These are phyloP conservation scores for Cutaneotrichosporon mucoides DNA, from an alignment of 1,284 basidiomycete species.

Conservation along the genomic window DNA sequence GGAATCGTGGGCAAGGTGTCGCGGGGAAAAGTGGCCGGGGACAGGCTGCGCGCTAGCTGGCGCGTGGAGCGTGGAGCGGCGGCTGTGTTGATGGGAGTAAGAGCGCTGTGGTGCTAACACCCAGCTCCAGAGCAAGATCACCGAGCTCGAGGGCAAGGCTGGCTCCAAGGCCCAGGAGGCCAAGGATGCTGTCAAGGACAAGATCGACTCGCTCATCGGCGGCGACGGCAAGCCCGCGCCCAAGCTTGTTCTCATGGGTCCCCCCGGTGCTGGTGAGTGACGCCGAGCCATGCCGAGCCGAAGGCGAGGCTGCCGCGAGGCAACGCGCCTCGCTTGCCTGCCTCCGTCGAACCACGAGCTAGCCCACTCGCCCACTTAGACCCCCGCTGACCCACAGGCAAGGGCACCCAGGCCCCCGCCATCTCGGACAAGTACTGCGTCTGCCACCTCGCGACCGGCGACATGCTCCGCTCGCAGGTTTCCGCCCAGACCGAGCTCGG, in stretches of 20 bases:
- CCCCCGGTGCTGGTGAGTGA: constrained; percentile 84
- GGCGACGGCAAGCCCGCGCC: constrained; percentile 53
- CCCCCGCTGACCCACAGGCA: constrained; percentile 58
- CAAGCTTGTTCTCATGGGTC: constrained; percentile 91
- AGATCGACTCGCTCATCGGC: constrained; percentile 50
- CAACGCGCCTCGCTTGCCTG: too few relatives aligned
- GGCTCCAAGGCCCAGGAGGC: constrained; percentile 22
- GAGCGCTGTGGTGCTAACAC: background rate
- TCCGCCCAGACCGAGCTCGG: constrained; percentile 81
- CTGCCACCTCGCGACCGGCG: constrained; percentile 96
- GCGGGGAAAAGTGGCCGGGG: too few relatives aligned
- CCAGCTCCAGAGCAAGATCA: constrained; percentile 47
- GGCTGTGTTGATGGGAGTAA: too few relatives aligned
- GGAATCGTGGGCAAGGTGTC: too few relatives aligned
- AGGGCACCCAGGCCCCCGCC: constrained; percentile 94
- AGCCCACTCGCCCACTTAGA: too few relatives aligned
- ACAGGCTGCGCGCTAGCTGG: too few relatives aligned
- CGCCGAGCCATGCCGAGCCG: too few relatives aligned
- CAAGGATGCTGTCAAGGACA: constrained; percentile 16
- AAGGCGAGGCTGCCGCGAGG: too few relatives aligned
- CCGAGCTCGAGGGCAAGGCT: constrained; percentile 39
- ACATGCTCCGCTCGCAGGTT: constrained; percentile 97
- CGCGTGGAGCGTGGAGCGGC: too few relatives aligned
- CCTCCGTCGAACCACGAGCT: too few relatives aligned
- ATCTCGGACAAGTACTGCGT: constrained; percentile 91